phyloP scores from a whole-genome alignment of 306 rosid species.

The Aeschynomene evenia region DNA sequence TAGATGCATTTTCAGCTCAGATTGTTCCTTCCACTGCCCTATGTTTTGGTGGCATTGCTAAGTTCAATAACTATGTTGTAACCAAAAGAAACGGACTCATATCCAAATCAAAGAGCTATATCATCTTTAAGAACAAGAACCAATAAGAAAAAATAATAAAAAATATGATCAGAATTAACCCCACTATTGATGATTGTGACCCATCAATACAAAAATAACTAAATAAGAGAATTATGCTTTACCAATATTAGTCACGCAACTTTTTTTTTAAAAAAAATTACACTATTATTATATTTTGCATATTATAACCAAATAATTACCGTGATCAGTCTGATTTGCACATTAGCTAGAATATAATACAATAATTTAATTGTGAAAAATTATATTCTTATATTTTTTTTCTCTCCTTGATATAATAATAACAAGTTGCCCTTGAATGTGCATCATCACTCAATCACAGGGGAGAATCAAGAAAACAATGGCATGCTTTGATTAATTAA shows the following conservation, averaged over 20 bases:
- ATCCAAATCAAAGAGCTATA: background rate
- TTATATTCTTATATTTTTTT: background rate
- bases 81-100: background rate
- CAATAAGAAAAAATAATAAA: background rate
- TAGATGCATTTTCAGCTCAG: slow-evolving; percentile 29
- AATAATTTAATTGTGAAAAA: too few relatives aligned
- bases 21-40: background rate
- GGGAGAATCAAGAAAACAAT: background rate
- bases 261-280: too few relatives aligned
- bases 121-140: background rate
- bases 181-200: background rate
- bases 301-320: too few relatives aligned
- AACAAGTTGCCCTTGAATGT: background rate
- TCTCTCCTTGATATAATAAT: too few relatives aligned
- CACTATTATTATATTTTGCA: background rate
- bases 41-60: background rate
- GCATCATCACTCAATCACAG: background rate
- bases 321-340: too few relatives aligned
- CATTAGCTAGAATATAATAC: too few relatives aligned
- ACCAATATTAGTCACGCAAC: background rate
- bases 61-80: background rate
- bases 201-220: background rate
- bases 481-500: slow-evolving; percentile 18
- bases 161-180: background rate
- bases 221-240: background rate